These are phyloP conservation scores for Globisporangium acanthophoron DNA, from an alignment of 352 stramenopile genomes.

Conservation along the genomic window DNA sequence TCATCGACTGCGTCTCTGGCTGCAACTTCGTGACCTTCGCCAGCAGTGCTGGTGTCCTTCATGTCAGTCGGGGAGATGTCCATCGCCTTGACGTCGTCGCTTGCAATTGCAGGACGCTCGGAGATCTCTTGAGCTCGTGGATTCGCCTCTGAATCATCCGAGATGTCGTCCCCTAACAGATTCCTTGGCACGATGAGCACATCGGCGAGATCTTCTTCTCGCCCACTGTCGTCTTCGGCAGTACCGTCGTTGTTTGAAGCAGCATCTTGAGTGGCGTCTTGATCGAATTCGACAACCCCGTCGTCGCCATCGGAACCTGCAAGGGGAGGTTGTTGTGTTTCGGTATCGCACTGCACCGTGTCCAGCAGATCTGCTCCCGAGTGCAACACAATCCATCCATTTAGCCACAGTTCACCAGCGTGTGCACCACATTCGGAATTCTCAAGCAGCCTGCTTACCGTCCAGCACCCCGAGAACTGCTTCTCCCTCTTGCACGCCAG, in stretches of 20 bases:
- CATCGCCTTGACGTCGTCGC: too few relatives aligned
- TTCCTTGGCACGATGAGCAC: too few relatives aligned
- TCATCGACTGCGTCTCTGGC: background rate
- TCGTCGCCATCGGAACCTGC: background rate
- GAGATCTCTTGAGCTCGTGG: too few relatives aligned
- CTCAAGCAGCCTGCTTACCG: background rate
- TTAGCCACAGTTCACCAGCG: background rate
- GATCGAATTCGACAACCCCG: background rate
- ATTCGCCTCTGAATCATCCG: too few relatives aligned
- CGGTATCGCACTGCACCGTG: conserved; percentile 7
- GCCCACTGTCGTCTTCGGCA: too few relatives aligned
- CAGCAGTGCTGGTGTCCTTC: background rate
- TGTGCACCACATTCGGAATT: background rate
- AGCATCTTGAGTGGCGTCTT: background rate
- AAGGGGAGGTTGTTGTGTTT: background rate
- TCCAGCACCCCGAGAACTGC: conserved; percentile 1
- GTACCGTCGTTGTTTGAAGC: too few relatives aligned
- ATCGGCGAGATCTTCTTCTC: too few relatives aligned
- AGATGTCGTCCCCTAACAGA: too few relatives aligned
- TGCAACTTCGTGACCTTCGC: background rate
- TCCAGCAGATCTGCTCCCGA: conserved; percentile 8
- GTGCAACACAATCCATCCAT: background rate
- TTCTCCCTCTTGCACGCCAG: background rate
- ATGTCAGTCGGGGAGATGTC: too few relatives aligned
- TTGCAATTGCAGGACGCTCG: too few relatives aligned